Evolutionary conservation across 192 early-diverging fungal genomes (phyloP).

Genomic region (Podila minutissima): DNA sequence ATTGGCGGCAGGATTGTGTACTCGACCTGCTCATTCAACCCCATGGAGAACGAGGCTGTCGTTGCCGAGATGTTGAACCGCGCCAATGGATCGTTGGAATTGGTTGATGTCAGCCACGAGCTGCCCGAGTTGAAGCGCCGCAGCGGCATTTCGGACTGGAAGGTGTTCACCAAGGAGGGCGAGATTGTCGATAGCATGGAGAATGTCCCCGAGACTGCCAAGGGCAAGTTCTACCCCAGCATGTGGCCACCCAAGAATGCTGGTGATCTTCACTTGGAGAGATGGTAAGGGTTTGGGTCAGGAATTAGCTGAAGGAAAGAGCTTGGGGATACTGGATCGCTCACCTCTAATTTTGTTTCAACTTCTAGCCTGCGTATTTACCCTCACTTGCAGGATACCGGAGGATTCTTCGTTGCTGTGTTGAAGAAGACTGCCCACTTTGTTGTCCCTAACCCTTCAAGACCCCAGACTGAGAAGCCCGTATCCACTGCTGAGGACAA

Average conservation of each 20-base stretch:
- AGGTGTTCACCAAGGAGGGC: constrained; percentile 75
- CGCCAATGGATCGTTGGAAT: constrained; percentile 72
- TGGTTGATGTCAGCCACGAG: constrained; percentile 89
- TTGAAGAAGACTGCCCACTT: constrained; percentile 85
- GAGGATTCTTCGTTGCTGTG: constrained; percentile 98
- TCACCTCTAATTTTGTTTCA: constrained; percentile 3
- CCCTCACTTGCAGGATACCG: constrained; percentile 95
- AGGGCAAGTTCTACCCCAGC: constrained; percentile 60
- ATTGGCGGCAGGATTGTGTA: constrained; percentile 95
- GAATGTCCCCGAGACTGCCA: constrained; percentile 53
- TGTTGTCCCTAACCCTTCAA: constrained; percentile 52
- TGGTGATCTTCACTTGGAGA: constrained; percentile 69
- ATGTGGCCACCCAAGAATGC: constrained; percentile 74
- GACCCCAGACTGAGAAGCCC: constrained; percentile 62
- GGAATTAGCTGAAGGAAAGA: background rate
- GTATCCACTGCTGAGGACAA: constrained; percentile 10
- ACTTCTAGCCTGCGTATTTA: constrained; percentile 82
- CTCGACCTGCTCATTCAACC: constrained; percentile 99
- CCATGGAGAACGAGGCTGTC: constrained; percentile 97
- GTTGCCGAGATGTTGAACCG: constrained; percentile 83
- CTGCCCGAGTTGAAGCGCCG: constrained; percentile 83
- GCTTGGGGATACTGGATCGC: background rate
- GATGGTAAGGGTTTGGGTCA: constrained; percentile 55
- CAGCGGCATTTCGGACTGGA: constrained; percentile 90
- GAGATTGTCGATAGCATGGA: constrained; percentile 57